phyloP scores from a whole-genome alignment of 1,284 basidiomycete genomes.

The Puccinia hordei region DNA sequence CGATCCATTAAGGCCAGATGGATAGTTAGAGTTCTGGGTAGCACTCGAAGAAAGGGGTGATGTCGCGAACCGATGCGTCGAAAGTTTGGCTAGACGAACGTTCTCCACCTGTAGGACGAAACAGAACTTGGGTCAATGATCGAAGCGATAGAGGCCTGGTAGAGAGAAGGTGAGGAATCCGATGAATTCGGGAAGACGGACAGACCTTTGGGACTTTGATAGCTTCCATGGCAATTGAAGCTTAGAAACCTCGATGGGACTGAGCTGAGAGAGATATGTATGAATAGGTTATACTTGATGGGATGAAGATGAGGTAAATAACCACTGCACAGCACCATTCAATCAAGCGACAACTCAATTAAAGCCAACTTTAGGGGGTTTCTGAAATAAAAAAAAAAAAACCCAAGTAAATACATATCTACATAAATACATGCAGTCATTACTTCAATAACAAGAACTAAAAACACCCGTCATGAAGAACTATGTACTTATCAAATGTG shows the following conservation, averaged over 20 bases:
- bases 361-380: too few relatives aligned
- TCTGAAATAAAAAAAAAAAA: too few relatives aligned
- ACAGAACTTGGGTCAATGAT: background rate
- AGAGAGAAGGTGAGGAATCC: background rate
- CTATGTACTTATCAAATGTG: too few relatives aligned
- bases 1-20: slow-evolving; percentile 16
- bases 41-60: background rate
- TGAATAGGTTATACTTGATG: too few relatives aligned
- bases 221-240: background rate
- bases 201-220: slow-evolving; percentile 19
- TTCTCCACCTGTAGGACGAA: slow-evolving; percentile 15
- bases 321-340: too few relatives aligned
- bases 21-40: slow-evolving; percentile 3
- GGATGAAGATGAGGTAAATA: too few relatives aligned
- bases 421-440: too few relatives aligned
- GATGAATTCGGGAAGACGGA: background rate
- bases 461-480: too few relatives aligned
- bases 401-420: too few relatives aligned
- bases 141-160: background rate
- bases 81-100: slow-evolving; percentile 30
- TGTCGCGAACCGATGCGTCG: slow-evolving; percentile 22
- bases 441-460: too few relatives aligned
- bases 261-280: too few relatives aligned
- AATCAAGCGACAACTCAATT: too few relatives aligned
- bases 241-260: background rate